Percentiles rank a stretch among this genome's conserved stretches.
Evolutionary conservation across 2,329 filamentous ascomycete species (phyloP).

Genomic region (Paraphaeosphaeria sporulosa): DNA sequence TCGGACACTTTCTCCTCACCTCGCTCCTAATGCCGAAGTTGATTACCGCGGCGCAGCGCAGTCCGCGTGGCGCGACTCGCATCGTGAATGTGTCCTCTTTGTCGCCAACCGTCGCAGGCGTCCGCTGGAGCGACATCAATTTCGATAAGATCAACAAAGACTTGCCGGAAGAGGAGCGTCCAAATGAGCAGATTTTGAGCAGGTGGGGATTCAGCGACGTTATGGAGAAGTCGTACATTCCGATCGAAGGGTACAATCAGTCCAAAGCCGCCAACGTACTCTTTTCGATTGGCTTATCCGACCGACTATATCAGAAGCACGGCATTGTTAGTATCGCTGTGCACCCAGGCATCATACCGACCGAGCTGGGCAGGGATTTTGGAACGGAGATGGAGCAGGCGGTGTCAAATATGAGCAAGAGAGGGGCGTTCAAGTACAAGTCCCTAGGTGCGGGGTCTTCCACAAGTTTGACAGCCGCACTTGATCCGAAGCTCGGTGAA

Average conservation of each 20-base stretch:
- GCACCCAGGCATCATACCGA: constrained; percentile 9
- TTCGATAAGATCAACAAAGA: constrained; percentile 14
- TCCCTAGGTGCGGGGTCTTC: not conserved
- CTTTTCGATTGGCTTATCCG: constrained; percentile 7
- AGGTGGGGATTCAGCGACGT: constrained; percentile 2
- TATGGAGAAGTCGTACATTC: constrained; percentile 9
- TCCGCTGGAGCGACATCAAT: constrained; percentile 19
- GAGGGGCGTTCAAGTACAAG: not conserved
- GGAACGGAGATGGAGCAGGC: not conserved
- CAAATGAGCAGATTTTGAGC: not conserved
- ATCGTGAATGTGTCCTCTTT: constrained; percentile 13
- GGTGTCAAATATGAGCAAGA: not conserved
- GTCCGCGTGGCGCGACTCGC: constrained; percentile 11
- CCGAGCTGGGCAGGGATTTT: constrained; percentile 2
- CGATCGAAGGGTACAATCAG: constrained; percentile 21
- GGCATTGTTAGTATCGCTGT: constrained; percentile 7
- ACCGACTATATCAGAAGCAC: constrained; percentile 6
- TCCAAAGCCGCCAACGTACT: constrained; percentile 23
- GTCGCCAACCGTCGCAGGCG: constrained; percentile 1
- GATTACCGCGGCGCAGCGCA: constrained; percentile 37
- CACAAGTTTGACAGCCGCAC: constrained; percentile 3
- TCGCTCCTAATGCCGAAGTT: constrained; percentile 50
- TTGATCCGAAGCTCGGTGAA: constrained; percentile 5
- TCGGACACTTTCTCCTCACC: constrained; percentile 54
- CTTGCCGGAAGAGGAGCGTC: constrained; percentile 10